A percentile compares a stretch with the other conserved stretches of the same genome.
These are phyloP conservation scores for Dissophora ornata DNA, from an alignment of 192 early-diverging fungal species.

Conservation along the genomic window DNA sequence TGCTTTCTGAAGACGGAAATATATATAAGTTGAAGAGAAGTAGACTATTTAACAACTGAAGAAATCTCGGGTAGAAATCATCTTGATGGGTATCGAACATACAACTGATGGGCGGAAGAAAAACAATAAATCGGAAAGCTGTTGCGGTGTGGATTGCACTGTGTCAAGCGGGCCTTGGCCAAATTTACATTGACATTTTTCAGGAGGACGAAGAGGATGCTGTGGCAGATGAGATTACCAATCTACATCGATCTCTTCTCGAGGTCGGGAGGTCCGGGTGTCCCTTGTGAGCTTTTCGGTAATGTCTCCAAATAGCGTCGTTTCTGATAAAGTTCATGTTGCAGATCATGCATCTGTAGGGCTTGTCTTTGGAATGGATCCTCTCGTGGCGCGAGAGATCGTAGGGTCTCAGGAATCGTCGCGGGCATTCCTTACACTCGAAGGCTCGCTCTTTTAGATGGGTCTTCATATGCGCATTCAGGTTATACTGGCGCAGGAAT, in stretches of 20 bases:
- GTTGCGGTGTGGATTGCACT: too few relatives aligned
- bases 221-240: too few relatives aligned
- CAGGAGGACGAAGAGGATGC: too few relatives aligned
- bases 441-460: constrained; percentile 13
- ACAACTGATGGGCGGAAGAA: too few relatives aligned
- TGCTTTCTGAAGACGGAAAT: too few relatives aligned
- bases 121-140: too few relatives aligned
- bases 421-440: constrained; percentile 6
- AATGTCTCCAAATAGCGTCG: constrained; percentile 82
- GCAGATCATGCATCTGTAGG: constrained; percentile 77
- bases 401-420: constrained; percentile 30
- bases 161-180: too few relatives aligned
- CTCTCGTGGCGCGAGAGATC: constrained; percentile 86
- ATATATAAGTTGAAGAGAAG: too few relatives aligned
- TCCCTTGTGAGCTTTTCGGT: constrained; percentile 59
- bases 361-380: constrained; percentile 77
- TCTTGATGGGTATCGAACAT: too few relatives aligned
- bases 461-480: constrained; percentile 47
- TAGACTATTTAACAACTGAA: too few relatives aligned
- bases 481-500: constrained; percentile 46
- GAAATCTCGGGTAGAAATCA: too few relatives aligned
- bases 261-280: constrained; percentile 42
- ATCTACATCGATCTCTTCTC: constrained; percentile 20
- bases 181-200: too few relatives aligned
- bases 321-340: constrained; percentile 75